These are phyloP conservation scores for Thraustochytrium striatum DNA, from an alignment of 352 stramenopile genomes.

Conservation along the genomic window DNA sequence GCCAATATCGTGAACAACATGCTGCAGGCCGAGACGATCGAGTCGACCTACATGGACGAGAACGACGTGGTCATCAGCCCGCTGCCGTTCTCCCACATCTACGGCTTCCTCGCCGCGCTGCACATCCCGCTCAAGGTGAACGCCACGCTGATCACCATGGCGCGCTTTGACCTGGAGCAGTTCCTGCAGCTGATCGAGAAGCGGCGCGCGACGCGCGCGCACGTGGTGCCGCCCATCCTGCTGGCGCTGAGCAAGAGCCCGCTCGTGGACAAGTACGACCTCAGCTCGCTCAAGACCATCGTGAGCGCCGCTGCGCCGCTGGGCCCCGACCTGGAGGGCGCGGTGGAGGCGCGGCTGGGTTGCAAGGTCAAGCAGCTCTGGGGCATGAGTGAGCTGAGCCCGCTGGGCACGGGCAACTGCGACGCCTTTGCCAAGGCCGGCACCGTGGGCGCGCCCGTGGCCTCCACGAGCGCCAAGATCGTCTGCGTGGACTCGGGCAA, in stretches of 20 bases:
- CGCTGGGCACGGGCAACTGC: conserved; percentile 24
- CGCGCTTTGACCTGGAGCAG: conserved; percentile 73
- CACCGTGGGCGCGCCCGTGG: conserved; percentile 60
- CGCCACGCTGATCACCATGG: conserved; percentile 72
- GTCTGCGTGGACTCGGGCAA: conserved; percentile 58
- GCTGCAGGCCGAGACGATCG: conserved; percentile 64
- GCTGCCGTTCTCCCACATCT: conserved; percentile 93
- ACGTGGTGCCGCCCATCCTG: conserved; percentile 80
- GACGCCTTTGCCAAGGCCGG: conserved; percentile 47
- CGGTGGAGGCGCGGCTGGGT: conserved; percentile 64
- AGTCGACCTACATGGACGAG: conserved; percentile 57
- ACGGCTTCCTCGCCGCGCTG: conserved; percentile 73
- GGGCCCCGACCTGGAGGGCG: conserved; percentile 63
- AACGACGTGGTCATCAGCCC: conserved; percentile 63
- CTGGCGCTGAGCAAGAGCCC: conserved; percentile 77
- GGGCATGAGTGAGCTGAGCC: conserved; percentile 61
- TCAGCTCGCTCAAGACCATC: conserved; percentile 68
- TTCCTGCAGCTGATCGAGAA: conserved; percentile 74
- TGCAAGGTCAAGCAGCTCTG: conserved; percentile 65
- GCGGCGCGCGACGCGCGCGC: conserved; percentile 61
- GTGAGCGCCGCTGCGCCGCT: conserved; percentile 73
- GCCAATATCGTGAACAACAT: conserved; percentile 77
- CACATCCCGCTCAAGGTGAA: conserved; percentile 74
- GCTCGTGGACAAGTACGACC: conserved; percentile 82
- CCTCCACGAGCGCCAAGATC: conserved; percentile 63